phyloP scores from a whole-genome alignment of 2,329 filamentous ascomycete genomes.

The Botrytis paeoniae region DNA sequence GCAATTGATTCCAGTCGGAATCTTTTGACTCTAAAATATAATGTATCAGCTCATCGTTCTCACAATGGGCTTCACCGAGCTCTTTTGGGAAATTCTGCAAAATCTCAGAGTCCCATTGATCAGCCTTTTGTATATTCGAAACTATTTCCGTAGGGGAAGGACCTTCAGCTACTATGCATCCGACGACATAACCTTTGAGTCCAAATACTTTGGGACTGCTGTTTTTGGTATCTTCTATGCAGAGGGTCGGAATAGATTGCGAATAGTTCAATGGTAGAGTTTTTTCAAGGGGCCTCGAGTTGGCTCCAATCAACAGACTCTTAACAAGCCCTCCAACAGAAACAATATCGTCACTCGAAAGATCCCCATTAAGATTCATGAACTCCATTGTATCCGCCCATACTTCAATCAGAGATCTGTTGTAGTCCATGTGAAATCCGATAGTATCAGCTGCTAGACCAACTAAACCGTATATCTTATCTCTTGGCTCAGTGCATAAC shows the following conservation, averaged over 20 bases:
- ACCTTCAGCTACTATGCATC: constrained; percentile 4
- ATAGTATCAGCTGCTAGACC: constrained; percentile 32
- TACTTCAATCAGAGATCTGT: constrained; percentile 30
- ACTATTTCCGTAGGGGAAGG: background rate
- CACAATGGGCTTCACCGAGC: background rate
- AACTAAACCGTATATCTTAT: constrained; percentile 37
- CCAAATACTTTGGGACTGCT: background rate
- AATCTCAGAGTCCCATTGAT: constrained; percentile 4
- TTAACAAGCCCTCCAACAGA: constrained; percentile 6
- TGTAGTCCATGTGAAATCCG: constrained; percentile 33
- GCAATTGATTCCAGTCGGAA: background rate
- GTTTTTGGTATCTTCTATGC: background rate
- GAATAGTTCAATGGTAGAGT: background rate
- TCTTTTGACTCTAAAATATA: background rate
- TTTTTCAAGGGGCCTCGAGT: background rate
- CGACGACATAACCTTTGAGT: background rate
- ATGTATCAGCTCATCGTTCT: constrained; percentile 3
- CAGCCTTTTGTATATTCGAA: background rate
- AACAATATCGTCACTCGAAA: background rate
- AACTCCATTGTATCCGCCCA: constrained; percentile 35
- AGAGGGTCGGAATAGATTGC: background rate
- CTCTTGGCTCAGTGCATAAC: constrained; percentile 32
- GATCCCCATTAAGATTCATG: constrained; percentile 20
- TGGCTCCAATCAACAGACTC: background rate
- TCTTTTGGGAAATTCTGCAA: background rate